Conservation (phyloP, 2,329 filamentous ascomycete species). For the Fusarium sp. region DNA sequence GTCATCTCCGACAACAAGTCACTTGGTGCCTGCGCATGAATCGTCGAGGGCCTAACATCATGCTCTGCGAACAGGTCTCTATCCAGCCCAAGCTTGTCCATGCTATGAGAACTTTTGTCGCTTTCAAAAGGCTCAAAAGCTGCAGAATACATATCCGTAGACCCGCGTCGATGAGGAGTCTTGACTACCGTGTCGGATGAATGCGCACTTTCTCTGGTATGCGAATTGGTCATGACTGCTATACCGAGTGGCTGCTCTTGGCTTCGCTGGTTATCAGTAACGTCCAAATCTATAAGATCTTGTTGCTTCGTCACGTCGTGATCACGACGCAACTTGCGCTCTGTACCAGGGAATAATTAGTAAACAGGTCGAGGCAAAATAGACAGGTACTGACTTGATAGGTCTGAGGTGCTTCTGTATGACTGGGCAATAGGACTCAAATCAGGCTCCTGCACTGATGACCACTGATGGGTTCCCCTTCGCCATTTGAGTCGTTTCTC, state of each 20-base stretch:
- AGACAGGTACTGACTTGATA: conserved; percentile 42
- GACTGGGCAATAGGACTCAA: conserved; percentile 63
- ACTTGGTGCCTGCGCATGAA: neutral
- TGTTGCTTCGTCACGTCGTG: neutral
- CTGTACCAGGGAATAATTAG: conserved; percentile 26
- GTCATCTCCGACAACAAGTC: neutral
- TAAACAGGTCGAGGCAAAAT: neutral
- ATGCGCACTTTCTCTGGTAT: conserved; percentile 21
- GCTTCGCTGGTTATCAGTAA: neutral
- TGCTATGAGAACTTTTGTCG: conserved; percentile 46
- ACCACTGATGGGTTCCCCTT: conserved; percentile 61
- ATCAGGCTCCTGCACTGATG: conserved; percentile 60
- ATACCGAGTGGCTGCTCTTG: neutral
- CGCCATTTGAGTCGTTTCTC: conserved; percentile 58
- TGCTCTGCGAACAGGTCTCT: neutral
- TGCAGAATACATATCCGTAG: conserved; percentile 38
- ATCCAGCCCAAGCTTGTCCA: conserved; percentile 8
- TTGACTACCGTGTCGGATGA: conserved; percentile 55
- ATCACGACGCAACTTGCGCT: conserved; percentile 8
- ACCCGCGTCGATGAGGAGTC: conserved; percentile 46
- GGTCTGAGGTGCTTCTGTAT: conserved; percentile 39
- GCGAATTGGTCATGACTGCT: neutral
- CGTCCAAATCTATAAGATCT: conserved; percentile 25
- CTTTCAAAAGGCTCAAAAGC: conserved; percentile 49
- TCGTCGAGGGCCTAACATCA: neutral